Percentiles rank a stretch among this genome's conserved stretches.
These are phyloP conservation scores for Phlyctochytrium bullatum DNA, from an alignment of 192 early-diverging fungal genomes.

Conservation along the genomic window DNA sequence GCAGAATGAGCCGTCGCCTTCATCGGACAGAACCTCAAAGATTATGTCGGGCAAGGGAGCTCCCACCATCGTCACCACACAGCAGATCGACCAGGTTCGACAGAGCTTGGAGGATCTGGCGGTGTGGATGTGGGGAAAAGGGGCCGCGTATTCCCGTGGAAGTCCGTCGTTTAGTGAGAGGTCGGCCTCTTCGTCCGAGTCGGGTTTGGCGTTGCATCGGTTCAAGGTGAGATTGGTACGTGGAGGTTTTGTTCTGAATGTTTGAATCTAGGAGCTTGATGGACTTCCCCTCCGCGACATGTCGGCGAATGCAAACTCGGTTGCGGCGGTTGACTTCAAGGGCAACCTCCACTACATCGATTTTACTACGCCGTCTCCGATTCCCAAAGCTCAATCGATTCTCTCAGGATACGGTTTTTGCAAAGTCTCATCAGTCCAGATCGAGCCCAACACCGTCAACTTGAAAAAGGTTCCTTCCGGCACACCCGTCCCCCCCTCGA, in stretches of 20 bases:
- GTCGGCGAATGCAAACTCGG: neutral
- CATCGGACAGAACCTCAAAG: neutral
- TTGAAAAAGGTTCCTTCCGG: too few relatives aligned
- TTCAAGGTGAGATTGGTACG: neutral
- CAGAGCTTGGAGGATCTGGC: neutral
- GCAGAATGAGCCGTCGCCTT: neutral
- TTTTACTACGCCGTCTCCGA: neutral
- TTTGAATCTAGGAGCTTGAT: neutral
- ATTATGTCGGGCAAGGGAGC: neutral
- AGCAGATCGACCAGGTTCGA: constrained; percentile 17
- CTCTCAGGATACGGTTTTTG: too few relatives aligned
- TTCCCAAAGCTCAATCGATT: neutral
- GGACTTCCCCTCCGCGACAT: constrained; percentile 12
- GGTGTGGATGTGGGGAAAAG: constrained; percentile 23
- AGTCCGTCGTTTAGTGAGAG: too few relatives aligned
- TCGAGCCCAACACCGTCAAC: neutral
- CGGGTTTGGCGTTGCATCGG: neutral
- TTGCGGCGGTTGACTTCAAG: constrained; percentile 9
- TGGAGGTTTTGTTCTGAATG: neutral
- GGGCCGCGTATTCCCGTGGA: neutral
- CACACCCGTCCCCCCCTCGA: neutral
- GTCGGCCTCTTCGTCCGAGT: too few relatives aligned
- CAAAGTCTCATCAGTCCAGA: neutral
- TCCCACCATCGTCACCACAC: neutral
- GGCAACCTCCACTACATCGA: neutral